These are phyloP conservation scores for Sclerotiophoma versabilis DNA, from an alignment of 2,329 filamentous ascomycete species.

Conservation along the genomic window DNA sequence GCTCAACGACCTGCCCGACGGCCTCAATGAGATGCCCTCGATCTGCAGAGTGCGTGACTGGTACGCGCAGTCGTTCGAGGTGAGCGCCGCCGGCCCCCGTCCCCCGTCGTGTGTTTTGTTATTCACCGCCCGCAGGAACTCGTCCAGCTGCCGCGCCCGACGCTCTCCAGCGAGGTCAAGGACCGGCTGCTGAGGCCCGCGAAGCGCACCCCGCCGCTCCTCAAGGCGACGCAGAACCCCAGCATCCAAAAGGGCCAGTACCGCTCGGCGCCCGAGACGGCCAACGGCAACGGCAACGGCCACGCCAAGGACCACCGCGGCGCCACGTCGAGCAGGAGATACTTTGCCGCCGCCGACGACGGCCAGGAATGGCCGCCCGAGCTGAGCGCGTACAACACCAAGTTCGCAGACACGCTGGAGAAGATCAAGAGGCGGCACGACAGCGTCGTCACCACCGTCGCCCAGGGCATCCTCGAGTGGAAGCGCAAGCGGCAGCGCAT, in stretches of 20 bases:
- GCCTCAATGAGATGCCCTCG: slow-evolving; percentile 96
- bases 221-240: slow-evolving; percentile 88
- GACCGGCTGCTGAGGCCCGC: slow-evolving; percentile 77
- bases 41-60: slow-evolving; percentile 95
- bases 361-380: slow-evolving; percentile 90
- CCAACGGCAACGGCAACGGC: slow-evolving; percentile 58
- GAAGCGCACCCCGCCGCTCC: slow-evolving; percentile 66
- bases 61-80: slow-evolving; percentile 99
- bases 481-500: slow-evolving; percentile 95
- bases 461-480: slow-evolving; percentile 97
- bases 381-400: slow-evolving; percentile 90
- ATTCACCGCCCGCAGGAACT: slow-evolving; percentile 74
- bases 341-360: slow-evolving; percentile 93
- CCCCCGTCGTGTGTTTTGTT: too few species aligned
- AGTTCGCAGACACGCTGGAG: slow-evolving; percentile 86
- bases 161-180: slow-evolving; percentile 76
- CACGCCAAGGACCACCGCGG: slow-evolving; percentile 58
- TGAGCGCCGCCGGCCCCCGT: too few species aligned
- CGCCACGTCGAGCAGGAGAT: slow-evolving; percentile 66
- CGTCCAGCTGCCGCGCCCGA: slow-evolving; percentile 81
- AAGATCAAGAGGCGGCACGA: slow-evolving; percentile 96
- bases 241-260: slow-evolving; percentile 88
- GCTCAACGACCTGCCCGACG: slow-evolving; percentile 89
- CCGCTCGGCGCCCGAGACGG: slow-evolving; percentile 61
- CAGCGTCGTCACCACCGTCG: slow-evolving; percentile 95